Conservation (phyloP, 176 grass and related monocot genomes). For the Puya raimondii region DNA sequence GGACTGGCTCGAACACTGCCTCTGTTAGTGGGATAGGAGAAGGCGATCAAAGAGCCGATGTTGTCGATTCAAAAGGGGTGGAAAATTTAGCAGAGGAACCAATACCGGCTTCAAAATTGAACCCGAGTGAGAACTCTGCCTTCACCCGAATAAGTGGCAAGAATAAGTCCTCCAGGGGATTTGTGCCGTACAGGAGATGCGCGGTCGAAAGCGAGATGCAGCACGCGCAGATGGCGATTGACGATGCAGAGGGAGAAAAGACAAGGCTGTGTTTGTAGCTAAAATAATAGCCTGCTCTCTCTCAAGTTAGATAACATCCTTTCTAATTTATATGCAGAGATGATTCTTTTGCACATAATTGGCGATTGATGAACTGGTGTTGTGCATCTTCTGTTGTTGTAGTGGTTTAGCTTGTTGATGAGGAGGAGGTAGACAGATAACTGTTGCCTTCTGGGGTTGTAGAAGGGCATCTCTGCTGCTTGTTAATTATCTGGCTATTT, state of each 20-base stretch:
- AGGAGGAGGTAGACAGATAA: neutral
- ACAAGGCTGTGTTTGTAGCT: conserved; percentile 63
- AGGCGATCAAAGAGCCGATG: conserved; percentile 24
- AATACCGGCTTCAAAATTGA: conserved; percentile 21
- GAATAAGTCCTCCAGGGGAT: conserved; percentile 21
- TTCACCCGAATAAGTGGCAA: neutral
- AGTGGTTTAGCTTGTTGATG: neutral
- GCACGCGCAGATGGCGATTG: neutral
- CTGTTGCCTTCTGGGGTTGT: no score
- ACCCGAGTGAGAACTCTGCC: conserved; percentile 3
- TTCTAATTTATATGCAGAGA: conserved; percentile 11
- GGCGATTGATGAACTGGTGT: neutral
- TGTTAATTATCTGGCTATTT: conserved; percentile 3
- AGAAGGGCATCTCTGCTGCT: neutral
- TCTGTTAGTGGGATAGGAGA: conserved; percentile 25
- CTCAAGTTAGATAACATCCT: conserved; percentile 23
- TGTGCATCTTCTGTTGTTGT: neutral
- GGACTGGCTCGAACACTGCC: conserved; percentile 25
- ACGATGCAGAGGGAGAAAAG: conserved; percentile 43
- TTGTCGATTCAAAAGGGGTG: conserved; percentile 23
- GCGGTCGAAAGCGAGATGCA: conserved; percentile 22
- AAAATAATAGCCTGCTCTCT: neutral
- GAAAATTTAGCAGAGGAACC: neutral
- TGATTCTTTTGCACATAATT: conserved; percentile 1
- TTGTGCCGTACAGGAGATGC: conserved; percentile 54